phyloP scores from a whole-genome alignment of 2,329 filamentous ascomycete genomes.

The Dryadomyces sulphureus region DNA sequence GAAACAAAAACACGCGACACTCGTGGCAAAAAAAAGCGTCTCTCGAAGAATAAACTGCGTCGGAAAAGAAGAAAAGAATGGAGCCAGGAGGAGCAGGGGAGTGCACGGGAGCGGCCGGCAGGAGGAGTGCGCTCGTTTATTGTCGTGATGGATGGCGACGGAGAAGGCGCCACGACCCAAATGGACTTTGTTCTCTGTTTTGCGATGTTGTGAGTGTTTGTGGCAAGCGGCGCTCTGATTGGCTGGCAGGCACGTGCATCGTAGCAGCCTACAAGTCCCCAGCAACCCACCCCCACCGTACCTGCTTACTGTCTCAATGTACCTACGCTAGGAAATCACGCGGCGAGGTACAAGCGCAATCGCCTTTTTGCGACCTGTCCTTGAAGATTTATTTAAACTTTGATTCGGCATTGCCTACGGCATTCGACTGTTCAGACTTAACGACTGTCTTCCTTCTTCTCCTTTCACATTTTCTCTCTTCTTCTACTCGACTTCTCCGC shows the following conservation, averaged over 20 bases:
- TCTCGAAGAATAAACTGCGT: background rate
- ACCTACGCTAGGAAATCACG: background rate
- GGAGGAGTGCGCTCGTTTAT: conserved; percentile 1
- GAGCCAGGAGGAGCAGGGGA: background rate
- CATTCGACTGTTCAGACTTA: too few relatives aligned
- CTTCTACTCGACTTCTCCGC: too few relatives aligned
- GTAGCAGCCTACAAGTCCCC: conserved; percentile 19
- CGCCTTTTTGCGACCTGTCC: background rate
- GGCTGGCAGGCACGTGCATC: conserved; percentile 13
- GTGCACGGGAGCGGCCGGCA: background rate
- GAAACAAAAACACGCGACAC: background rate
- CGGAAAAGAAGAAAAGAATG: background rate
- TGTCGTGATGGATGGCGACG: conserved; percentile 3
- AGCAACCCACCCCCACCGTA: conserved; percentile 10
- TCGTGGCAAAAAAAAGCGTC: background rate
- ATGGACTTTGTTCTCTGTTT: conserved; percentile 9
- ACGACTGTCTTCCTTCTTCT: too few relatives aligned
- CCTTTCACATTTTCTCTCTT: background rate
- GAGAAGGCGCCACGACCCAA: background rate
- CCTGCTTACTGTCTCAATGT: background rate
- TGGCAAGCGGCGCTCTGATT: conserved; percentile 18
- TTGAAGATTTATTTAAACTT: too few relatives aligned
- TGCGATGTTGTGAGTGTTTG: conserved; percentile 25
- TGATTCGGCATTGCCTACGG: too few relatives aligned
- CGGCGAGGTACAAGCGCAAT: background rate